A percentile compares a stretch with the other conserved stretches of the same genome.
Evolutionary conservation across 345 rosid genomes (phyloP).

Genomic region (Boechera retrofracta): DNA sequence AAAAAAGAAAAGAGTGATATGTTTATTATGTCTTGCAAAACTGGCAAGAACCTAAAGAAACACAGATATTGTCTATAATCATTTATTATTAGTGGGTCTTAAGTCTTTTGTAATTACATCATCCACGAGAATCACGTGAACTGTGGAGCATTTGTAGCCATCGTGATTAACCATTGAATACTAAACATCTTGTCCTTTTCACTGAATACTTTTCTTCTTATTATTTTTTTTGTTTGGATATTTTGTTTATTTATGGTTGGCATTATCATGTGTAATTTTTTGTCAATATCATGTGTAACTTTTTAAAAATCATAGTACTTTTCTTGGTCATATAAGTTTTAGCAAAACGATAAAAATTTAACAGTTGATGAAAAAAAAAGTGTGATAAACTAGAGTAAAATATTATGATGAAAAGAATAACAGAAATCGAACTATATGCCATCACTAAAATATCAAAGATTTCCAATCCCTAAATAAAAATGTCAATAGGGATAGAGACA

Average conservation of each 20-base stretch:
- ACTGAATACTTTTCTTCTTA: conserved; percentile 30
- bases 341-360: neutral
- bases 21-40: conserved; percentile 4
- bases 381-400: neutral
- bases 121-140: conserved; percentile 46
- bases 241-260: conserved; percentile 11
- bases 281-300: neutral
- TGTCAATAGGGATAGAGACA: too few relatives aligned
- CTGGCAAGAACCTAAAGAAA: neutral
- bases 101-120: conserved; percentile 19
- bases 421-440: too few relatives aligned
- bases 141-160: conserved; percentile 38
- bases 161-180: conserved; percentile 34
- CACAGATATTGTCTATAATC: neutral
- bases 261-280: conserved; percentile 7
- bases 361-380: neutral
- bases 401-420: too few relatives aligned
- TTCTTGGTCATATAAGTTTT: conserved; percentile 3
- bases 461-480: too few relatives aligned
- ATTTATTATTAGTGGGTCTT: conserved; percentile 24
- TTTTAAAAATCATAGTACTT: neutral
- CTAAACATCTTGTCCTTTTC: conserved; percentile 36
- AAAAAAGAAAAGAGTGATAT: neutral
- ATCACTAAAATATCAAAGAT: too few relatives aligned
- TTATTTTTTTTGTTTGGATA: neutral